phyloP scores from a whole-genome alignment of 495 filamentous ascomycete genomes.

The Hypoxylon intermedium region DNA sequence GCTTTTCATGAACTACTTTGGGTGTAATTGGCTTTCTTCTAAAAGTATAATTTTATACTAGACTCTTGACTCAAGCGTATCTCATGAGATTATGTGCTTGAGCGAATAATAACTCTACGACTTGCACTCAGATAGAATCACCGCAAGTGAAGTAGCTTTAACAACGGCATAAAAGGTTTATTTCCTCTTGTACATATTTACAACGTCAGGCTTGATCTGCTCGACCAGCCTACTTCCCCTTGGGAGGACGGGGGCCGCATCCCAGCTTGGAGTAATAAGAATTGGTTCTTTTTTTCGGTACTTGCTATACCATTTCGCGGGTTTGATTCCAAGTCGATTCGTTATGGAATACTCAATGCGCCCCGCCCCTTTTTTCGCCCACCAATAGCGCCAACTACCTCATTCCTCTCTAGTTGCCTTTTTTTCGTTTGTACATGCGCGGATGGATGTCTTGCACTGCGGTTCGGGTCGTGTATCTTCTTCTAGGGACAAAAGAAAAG shows the following conservation, averaged over 20 bases:
- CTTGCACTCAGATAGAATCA: neutral
- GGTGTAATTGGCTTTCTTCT: too few relatives aligned
- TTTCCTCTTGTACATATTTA: constrained; percentile 46
- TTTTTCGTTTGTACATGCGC: constrained; percentile 31
- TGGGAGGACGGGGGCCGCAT: constrained; percentile 8
- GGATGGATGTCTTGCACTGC: constrained; percentile 26
- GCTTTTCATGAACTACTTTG: too few relatives aligned
- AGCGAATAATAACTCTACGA: too few relatives aligned
- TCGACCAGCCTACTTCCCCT: constrained; percentile 10
- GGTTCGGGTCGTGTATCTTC: constrained; percentile 6
- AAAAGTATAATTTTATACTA: too few relatives aligned
- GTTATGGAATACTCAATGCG: constrained; percentile 31
- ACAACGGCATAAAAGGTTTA: constrained; percentile 35
- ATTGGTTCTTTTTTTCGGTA: neutral
- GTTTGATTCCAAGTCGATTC: constrained; percentile 22
- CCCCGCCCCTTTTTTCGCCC: neutral
- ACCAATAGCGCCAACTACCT: constrained; percentile 23
- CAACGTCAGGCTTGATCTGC: constrained; percentile 27
- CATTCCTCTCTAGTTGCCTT: constrained; percentile 32
- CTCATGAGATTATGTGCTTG: too few relatives aligned
- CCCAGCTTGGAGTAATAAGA: constrained; percentile 7
- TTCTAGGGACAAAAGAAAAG: constrained; percentile 53
- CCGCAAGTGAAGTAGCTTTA: constrained; percentile 1
- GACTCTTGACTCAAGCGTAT: too few relatives aligned
- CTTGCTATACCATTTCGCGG: constrained; percentile 5